A percentile compares a stretch with the other conserved stretches of the same genome.
Conservation (phyloP, 1,139 yeast genomes). For the Suhomyces maxii region DNA sequence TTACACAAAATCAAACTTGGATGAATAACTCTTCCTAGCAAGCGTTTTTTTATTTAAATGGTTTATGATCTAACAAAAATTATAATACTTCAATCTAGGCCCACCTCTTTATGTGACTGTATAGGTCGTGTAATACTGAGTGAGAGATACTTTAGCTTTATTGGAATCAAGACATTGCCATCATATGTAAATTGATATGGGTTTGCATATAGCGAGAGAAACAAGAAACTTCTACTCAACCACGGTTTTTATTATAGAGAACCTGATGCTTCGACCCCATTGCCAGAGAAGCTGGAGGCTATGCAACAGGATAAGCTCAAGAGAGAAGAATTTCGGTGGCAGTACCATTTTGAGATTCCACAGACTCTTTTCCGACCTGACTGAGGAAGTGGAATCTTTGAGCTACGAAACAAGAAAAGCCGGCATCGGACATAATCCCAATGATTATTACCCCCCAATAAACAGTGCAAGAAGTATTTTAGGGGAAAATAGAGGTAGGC, state of each 20-base stretch:
- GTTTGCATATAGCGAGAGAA: too few relatives aligned
- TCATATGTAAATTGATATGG: too few relatives aligned
- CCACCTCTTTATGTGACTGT: too few relatives aligned
- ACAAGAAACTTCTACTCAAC: too few relatives aligned
- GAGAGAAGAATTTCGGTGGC: not conserved
- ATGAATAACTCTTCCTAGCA: not conserved
- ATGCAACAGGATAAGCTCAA: not conserved
- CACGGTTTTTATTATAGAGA: not conserved
- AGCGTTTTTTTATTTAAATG: not conserved
- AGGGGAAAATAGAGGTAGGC: not conserved
- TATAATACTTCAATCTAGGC: too few relatives aligned
- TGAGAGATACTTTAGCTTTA: too few relatives aligned
- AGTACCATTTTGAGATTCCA: not conserved
- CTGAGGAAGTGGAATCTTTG: conserved; percentile 9
- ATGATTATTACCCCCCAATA: conserved; percentile 22
- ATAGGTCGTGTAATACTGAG: too few relatives aligned
- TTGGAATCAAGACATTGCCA: too few relatives aligned
- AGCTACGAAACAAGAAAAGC: conserved; percentile 12
- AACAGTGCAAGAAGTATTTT: conserved; percentile 11
- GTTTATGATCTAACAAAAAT: too few relatives aligned
- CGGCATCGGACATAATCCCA: conserved; percentile 6
- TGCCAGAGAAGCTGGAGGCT: not conserved
- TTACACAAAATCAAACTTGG: not conserved
- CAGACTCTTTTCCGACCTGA: not conserved
- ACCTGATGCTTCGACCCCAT: not conserved